A percentile compares a stretch with the other conserved stretches of the same genome.
phyloP scores from a whole-genome alignment of 805 yeast species.

The Saccharomyces jurei region DNA sequence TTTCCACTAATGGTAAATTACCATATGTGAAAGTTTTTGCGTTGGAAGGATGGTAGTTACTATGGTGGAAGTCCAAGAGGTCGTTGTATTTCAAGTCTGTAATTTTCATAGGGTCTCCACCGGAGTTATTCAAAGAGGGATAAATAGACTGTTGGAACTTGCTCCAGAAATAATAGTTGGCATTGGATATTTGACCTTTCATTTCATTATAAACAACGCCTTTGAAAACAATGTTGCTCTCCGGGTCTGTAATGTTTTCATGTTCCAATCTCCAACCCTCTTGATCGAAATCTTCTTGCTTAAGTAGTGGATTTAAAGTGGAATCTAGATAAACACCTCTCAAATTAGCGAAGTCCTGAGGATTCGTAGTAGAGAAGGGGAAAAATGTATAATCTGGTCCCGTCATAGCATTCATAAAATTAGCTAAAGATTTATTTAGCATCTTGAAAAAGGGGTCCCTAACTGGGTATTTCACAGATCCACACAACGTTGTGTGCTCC shows the following conservation, averaged over 20 bases:
- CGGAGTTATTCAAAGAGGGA: constrained; percentile 80
- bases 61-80: constrained; percentile 64
- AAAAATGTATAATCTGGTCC: constrained; percentile 93
- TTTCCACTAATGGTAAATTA: constrained; percentile 52
- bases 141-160: constrained; percentile 76
- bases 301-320: constrained; percentile 71
- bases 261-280: constrained; percentile 98
- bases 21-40: constrained; percentile 86
- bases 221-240: constrained; percentile 63
- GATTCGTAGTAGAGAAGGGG: constrained; percentile 92
- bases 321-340: constrained; percentile 85
- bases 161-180: constrained; percentile 78
- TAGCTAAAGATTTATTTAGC: constrained; percentile 89
- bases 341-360: constrained; percentile 69
- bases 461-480: constrained; percentile 84
- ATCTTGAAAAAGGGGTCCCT: constrained; percentile 96
- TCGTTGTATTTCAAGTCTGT: constrained; percentile 70
- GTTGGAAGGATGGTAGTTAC: constrained; percentile 84
- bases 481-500: constrained; percentile 94
- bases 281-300: constrained; percentile 77
- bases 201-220: constrained; percentile 97
- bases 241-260: constrained; percentile 45
- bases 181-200: constrained; percentile 93
- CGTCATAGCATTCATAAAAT: constrained; percentile 98
- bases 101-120: constrained; percentile 84